Conservation (phyloP, 164 flowering plant species). For the Chimonanthus praecox region DNA sequence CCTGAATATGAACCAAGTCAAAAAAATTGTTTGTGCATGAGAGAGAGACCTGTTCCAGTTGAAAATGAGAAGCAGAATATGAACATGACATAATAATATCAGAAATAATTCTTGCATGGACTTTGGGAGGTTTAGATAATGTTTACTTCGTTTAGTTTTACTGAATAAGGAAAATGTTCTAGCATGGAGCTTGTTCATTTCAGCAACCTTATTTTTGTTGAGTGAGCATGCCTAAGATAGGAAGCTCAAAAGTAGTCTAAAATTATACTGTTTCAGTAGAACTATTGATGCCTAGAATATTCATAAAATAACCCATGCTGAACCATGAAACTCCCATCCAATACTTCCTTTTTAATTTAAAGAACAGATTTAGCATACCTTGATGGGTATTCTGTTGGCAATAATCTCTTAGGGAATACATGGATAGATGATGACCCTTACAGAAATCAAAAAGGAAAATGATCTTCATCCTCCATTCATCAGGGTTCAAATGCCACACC, state of each 20-base stretch:
- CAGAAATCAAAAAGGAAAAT: too few relatives aligned
- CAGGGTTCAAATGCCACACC: too few relatives aligned
- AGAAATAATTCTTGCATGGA: background rate
- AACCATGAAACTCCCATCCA: background rate
- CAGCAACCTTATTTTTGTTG: background rate
- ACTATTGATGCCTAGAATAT: background rate
- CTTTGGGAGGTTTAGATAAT: background rate
- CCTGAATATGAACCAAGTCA: too few relatives aligned
- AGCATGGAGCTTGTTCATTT: background rate
- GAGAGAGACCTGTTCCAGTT: too few relatives aligned
- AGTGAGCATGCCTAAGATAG: background rate
- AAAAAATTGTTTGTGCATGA: too few relatives aligned
- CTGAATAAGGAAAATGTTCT: background rate
- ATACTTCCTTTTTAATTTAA: background rate
- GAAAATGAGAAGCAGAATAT: background rate
- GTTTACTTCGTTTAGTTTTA: background rate
- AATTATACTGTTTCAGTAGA: background rate
- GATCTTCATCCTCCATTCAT: too few relatives aligned
- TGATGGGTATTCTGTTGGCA: background rate
- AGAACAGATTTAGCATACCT: background rate
- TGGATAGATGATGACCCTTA: background rate
- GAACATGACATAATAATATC: background rate
- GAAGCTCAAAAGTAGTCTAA: background rate
- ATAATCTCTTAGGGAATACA: background rate
- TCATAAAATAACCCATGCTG: background rate